Evolutionary conservation across 2,329 filamentous ascomycete species (phyloP), one percentile per base, ranked within the genome.

Genomic region (Colletotrichum zoysiae): DNA sequence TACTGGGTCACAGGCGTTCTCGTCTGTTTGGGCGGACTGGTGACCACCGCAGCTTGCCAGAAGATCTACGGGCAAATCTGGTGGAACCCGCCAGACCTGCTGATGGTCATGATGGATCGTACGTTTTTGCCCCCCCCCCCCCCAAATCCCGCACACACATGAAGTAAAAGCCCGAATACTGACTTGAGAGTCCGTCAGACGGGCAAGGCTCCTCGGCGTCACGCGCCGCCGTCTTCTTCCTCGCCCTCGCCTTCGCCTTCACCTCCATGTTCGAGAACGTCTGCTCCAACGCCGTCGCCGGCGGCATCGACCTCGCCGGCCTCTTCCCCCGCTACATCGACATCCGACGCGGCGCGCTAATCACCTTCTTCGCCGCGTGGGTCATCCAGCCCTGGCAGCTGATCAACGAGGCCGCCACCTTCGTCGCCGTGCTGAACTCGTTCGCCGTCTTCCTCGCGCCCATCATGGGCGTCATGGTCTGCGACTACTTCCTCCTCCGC

Each of bases 391-490:
- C 81, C 2, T 82, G 81, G 81, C 77, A 78, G 23, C 75, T 82
- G 30, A 80, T 82, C 59, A 79, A 79, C 71, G 78, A 77, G 9
- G 81, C 81, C 12, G 78, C 79, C 4, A 77, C 75, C 2, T 82
- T 82, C 63, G 71, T 82, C 53, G 78, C 79, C 12, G 81, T 82
- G 1, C 59, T 82, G 44, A 79, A 77, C 0, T 76, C 78, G 11
- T 82, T 82, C 58, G 76, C 80, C 38, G 77, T 82, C n/a, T 82
- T 82, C 56, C 74, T 82, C 6, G 80, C 79, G 1, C 81, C 81
- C 2, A 80, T 82, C 79, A 81, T 79, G 23, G 82, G 82, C n/a
- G 73, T 84, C 38, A 82, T 83, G 81, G 78, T 80, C 3, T 77
- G 79, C 18, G 76, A 76, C 70, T 84, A 80, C 33, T 70, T 79